Percentiles rank a stretch among this genome's conserved stretches.
Conservation (phyloP, 495 filamentous ascomycete species). For the Daldinia decipiens region DNA sequence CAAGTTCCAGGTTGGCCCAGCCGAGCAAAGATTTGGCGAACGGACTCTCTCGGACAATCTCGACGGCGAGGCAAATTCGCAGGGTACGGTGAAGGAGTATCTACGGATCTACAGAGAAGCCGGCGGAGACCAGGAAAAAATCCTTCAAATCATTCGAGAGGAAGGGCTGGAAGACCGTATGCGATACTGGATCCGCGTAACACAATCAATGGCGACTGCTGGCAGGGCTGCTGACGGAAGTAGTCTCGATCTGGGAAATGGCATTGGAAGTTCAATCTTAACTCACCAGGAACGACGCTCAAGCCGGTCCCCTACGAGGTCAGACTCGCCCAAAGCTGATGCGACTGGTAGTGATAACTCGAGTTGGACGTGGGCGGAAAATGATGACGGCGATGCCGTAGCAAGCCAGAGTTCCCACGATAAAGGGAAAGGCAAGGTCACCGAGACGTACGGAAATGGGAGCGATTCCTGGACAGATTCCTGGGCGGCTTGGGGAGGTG, state of each 20-base stretch:
- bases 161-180: slow-evolving; percentile 68
- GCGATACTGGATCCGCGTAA: slow-evolving; percentile 59
- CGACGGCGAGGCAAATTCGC: slow-evolving; percentile 21
- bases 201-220: slow-evolving; percentile 41
- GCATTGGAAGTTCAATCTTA: not conserved
- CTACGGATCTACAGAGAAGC: slow-evolving; percentile 64
- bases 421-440: slow-evolving; percentile 48
- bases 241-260: slow-evolving; percentile 4
- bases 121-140: slow-evolving; percentile 67
- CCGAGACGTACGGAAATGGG: slow-evolving; percentile 8
- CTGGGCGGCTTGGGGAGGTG: slow-evolving; percentile 37
- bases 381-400: slow-evolving; percentile 46
- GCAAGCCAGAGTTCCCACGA: slow-evolving; percentile 28
- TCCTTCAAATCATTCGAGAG: slow-evolving; percentile 69
- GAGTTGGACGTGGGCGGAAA: slow-evolving; percentile 48
- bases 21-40: slow-evolving; percentile 13
- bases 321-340: slow-evolving; percentile 35
- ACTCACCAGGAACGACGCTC: slow-evolving; percentile 14
- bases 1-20: not conserved
- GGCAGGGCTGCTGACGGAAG: slow-evolving; percentile 10
- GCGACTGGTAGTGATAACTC: slow-evolving; percentile 44
- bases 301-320: slow-evolving; percentile 23
- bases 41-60: slow-evolving; percentile 3
- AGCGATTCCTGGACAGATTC: slow-evolving; percentile 24
- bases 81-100: slow-evolving; percentile 55